These are phyloP conservation scores for Trichosporon inkin DNA, from an alignment of 1,284 basidiomycete genomes.

Conservation along the genomic window DNA sequence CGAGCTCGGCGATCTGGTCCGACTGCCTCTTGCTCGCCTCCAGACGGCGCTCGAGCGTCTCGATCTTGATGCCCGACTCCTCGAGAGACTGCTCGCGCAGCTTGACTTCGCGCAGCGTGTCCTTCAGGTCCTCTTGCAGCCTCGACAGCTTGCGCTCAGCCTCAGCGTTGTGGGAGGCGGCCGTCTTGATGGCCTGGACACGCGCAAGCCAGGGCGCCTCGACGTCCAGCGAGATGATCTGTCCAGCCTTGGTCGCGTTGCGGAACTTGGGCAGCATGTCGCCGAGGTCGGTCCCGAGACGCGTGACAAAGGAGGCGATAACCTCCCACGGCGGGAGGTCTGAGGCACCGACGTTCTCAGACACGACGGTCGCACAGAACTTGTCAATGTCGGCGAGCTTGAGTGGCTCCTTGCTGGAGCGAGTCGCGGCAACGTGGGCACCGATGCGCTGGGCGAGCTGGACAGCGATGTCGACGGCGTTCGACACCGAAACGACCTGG, in stretches of 20 bases:
- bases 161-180: slow-evolving; percentile 78
- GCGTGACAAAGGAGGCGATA: slow-evolving; percentile 63
- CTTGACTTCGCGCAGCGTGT: slow-evolving; percentile 75
- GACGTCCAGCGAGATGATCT: slow-evolving; percentile 55
- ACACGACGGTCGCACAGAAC: slow-evolving; percentile 67
- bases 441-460: slow-evolving; percentile 85
- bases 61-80: slow-evolving; percentile 85
- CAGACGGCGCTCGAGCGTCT: slow-evolving; percentile 87
- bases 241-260: slow-evolving; percentile 61
- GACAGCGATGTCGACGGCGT: slow-evolving; percentile 82
- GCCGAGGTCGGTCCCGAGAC: slow-evolving; percentile 66
- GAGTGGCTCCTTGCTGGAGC: slow-evolving; percentile 69
- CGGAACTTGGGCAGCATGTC: slow-evolving; percentile 66
- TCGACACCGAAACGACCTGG: slow-evolving; percentile 66
- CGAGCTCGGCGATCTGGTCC: slow-evolving; percentile 75
- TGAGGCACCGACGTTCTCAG: slow-evolving; percentile 31
- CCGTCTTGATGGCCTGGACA: slow-evolving; percentile 80
- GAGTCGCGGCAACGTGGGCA: slow-evolving; percentile 69
- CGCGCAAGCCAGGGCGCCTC: slow-evolving; percentile 82
- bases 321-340: slow-evolving; percentile 71
- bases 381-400: slow-evolving; percentile 65
- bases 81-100: slow-evolving; percentile 83
- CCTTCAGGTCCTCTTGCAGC: slow-evolving; percentile 82
- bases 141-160: slow-evolving; percentile 81
- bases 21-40: slow-evolving; percentile 79